Base-by-base conservation (phyloP, 1,284 basidiomycete genomes). In the Serendipita sp. region DNA sequence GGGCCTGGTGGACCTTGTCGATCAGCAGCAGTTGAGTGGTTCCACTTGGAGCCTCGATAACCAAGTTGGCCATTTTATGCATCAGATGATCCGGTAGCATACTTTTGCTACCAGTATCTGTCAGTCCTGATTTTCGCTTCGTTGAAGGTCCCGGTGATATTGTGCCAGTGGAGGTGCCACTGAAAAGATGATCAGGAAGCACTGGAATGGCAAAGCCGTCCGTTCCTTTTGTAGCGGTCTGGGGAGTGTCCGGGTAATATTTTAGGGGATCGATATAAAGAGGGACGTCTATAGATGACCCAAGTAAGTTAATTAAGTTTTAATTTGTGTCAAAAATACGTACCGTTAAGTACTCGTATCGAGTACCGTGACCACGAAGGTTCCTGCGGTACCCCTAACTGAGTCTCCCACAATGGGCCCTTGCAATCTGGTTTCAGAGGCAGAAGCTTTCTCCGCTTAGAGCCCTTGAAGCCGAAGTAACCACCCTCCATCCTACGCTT, bases 321-420 rank as follows among this genome's bases (percentile, higher is more conserved):
- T 58, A 22, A 15, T 30, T 35, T 38, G 55, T 55, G 49, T 50
- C 13, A 13, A 38, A 15, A 13, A 49, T 5, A 71, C 79, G 65
- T 69, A 87, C 90, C 89, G 68, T 92, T 91, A 69, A 92, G 80
- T 17, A 91, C 72, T 66, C 85, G 84, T 66, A 92, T 84, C 63
- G 79, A 78, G 69, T 89, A 89, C 32, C 77, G 71, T 44, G 78
- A 78, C 71, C 92, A 88, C 3, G 82, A 77, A 61, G 82, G 80
- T 65, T 84, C 82, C 60, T 78, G 74, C 70, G 82, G 83, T 22
- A 78, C 71, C 1, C 85, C 85, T 63, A 90, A 75, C 8, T 70
- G 71, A 1, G 76, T 71, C 70, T 93, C 90, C 82, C 83, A 91
- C 65, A 77, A 79, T 30, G 89, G 87, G 1, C 91, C 91, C 71